Evolutionary conservation across 345 rosid species (phyloP), one percentile per base, ranked within the genome.

Genomic region (Aquilaria yunnanensis): DNA sequence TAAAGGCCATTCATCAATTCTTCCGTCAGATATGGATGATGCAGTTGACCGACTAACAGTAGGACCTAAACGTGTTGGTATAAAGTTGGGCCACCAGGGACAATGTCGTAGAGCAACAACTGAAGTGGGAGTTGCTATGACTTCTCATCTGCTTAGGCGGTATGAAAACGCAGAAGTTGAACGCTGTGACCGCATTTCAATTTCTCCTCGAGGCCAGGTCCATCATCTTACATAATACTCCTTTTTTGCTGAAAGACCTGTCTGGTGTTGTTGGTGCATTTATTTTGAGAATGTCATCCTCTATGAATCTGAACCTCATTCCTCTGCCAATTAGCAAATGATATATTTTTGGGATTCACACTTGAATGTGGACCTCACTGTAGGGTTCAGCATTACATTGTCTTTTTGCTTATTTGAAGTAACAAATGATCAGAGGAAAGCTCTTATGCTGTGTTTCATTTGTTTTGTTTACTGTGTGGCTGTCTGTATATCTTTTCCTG

Each of bases 1-100:
- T 73, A 88, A 85, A 75, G 80, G 78, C 64, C 92, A 92, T 64
- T 71, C 62, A 48, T 82, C 92, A 46, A 78, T 92, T 77, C 82
- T 85, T 71, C 85, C 74, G 56, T 80, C 95, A 16, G 96, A 92
- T 76, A 74, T 92, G 95, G 92, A 89, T 47, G 89, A 85, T 14
- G 98, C 98, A 59, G 95, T 89, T 69, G 98, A 89, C 75, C 73
- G 96, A 70, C 98, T 89, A 56, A 92, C 98, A 32, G 87, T 92
- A n/a, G 98, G 98, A 62, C 96, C 95, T 5, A 85, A 84, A 79
- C 87, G 87, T 70, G 67, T 83, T 37, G 96, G 98, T 34, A 65
- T 89, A 60, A 87, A 86, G 62, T 76, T 92, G 70, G 85, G 85
- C 63, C 89, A 87, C 72, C 83, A 83, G 57, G 98, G 92, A 70